These are phyloP conservation scores for Cryptosporidium ubiquitum DNA, from an alignment of 169 alveolate genomes.

Conservation along the genomic window DNA sequence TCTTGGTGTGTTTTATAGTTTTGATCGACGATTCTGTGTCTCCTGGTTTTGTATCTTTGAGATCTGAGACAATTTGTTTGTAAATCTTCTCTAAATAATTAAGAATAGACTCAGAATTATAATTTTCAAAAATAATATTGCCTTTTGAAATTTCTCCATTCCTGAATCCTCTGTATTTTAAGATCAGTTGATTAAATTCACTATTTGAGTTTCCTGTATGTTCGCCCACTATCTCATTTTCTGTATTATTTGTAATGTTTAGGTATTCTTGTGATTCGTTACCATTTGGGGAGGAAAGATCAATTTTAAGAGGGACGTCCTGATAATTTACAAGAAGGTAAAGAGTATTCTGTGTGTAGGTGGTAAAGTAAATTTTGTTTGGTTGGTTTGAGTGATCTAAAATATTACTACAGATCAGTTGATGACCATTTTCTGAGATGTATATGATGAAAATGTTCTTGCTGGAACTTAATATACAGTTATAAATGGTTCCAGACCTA, in stretches of 20 bases:
- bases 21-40: neutral
- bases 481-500: neutral
- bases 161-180: conserved; percentile 13
- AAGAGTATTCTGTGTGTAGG: conserved; percentile 15
- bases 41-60: neutral
- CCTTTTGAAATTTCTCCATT: neutral
- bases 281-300: neutral
- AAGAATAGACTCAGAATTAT: neutral
- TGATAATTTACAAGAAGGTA: conserved; percentile 53
- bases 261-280: neutral
- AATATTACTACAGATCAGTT: conserved; percentile 22
- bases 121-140: neutral
- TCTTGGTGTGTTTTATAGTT: neutral
- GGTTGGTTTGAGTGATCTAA: conserved; percentile 38
- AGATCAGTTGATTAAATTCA: conserved; percentile 32
- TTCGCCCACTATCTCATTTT: neutral
- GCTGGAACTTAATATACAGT: conserved; percentile 23
- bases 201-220: neutral
- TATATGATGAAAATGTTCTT: neutral
- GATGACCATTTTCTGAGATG: conserved; percentile 44
- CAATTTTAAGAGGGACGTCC: conserved; percentile 50
- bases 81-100: neutral
- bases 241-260: neutral
- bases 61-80: neutral
- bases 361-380: conserved; percentile 38